Base-by-base conservation (phyloP, 768 basidiomycete genomes). In the Leucosporidium creatinivorum region DNA sequence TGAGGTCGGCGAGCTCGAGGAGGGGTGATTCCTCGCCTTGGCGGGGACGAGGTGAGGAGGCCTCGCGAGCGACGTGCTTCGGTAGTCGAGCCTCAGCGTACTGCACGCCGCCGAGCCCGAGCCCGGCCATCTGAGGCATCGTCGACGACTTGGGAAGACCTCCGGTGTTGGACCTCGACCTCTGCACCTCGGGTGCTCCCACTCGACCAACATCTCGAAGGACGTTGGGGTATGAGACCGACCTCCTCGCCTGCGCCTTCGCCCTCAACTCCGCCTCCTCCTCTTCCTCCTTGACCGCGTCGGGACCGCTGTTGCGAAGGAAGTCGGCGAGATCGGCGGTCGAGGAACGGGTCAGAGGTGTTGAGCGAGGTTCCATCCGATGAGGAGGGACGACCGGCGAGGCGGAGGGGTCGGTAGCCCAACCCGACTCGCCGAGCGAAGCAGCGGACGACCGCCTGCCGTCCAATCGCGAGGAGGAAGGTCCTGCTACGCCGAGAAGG, bases 321-420 rank as follows among this genome's bases (percentile, higher is more conserved):
- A 69, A 69, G 12, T 66, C 69, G 54, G 65, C 69, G 48, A 69
- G 65, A 12, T 63, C 65, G 21, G 30, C 21, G 1, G 51, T 69
- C 6, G 61, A 50, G 2, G 55, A 55, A 21, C 62, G 64, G n/a
- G 44, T 58, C 47, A 44, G 39, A 12, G 39, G 39, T 17, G 39
- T 17, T 17, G 39, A 44, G 13, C 67, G 62, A 0, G 67, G 67
- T n/a, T 68, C 58, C 31, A 63, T 48, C 12, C 66, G 48, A 4
- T 39, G 44, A 26, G 18, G 44, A 31, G 50, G 7, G 48, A 50
- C 4, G 61, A 59, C 44, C 5, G 61, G 36, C 15, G 58, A 47
- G 15, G 8, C n/a, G 4, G 36, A 51, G 0, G 48, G 39, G 17
- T 62, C 61, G 31, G 61, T 62, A 31, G 50, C 18, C 61, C 61